phyloP scores from a whole-genome alignment of 2,329 filamentous ascomycete species.

The Penicillium sp. region DNA sequence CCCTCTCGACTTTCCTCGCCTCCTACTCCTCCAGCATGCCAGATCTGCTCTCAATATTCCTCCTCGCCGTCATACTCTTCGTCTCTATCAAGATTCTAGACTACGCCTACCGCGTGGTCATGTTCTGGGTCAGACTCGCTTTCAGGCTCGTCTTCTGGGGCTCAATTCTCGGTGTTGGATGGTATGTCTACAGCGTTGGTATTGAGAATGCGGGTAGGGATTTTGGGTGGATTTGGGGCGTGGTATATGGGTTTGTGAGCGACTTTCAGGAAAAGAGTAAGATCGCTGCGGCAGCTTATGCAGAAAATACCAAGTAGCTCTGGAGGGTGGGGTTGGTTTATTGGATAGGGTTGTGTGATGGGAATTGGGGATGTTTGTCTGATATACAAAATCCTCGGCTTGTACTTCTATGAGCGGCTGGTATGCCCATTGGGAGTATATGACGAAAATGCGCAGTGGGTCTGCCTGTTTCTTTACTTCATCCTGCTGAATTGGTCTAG shows the following conservation, averaged over 20 bases:
- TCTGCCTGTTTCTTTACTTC: background rate
- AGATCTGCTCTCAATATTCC: conserved; percentile 36
- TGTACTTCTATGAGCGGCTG: conserved; percentile 21
- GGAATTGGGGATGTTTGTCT: background rate
- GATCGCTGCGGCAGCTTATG: conserved; percentile 44
- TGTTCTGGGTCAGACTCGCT: conserved; percentile 72
- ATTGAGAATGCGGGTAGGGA: conserved; percentile 34
- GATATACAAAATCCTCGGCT: too few species aligned
- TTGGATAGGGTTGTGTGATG: background rate
- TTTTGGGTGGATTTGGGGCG: conserved; percentile 57
- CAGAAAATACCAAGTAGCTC: conserved; percentile 51
- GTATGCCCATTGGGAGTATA: background rate
- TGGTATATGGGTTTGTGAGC: conserved; percentile 61
- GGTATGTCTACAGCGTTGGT: conserved; percentile 53
- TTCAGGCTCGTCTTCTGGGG: conserved; percentile 65
- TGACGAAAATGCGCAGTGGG: background rate
- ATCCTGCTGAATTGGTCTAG: background rate
- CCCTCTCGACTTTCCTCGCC: conserved; percentile 36
- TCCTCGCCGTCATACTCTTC: conserved; percentile 62
- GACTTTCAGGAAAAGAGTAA: conserved; percentile 49
- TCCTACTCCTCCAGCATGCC: conserved; percentile 29
- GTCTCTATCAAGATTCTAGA: conserved; percentile 63
- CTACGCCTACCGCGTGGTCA: conserved; percentile 67
- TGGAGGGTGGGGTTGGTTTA: conserved; percentile 14
- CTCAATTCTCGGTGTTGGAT: conserved; percentile 52